Evolutionary conservation across 2,329 filamentous ascomycete genomes (phyloP).

Genomic region (Aureobasidium sp.): DNA sequence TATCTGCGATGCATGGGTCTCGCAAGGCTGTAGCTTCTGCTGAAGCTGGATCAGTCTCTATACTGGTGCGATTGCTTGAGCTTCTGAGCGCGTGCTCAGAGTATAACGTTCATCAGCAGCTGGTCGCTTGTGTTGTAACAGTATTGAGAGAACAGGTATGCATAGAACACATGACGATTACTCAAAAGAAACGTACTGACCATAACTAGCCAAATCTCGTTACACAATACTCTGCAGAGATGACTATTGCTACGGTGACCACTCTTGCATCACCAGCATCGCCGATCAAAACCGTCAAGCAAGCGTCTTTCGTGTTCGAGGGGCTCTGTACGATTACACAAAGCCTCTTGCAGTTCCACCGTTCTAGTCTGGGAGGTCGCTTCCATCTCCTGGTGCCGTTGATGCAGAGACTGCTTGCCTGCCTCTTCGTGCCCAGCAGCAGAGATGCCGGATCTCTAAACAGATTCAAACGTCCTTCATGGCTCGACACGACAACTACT

Average conservation of each 20-base stretch:
- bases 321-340: conserved; percentile 49
- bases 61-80: conserved; percentile 12
- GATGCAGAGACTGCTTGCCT: conserved; percentile 49
- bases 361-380: conserved; percentile 52
- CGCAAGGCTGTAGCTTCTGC: neutral
- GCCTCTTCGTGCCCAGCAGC: conserved; percentile 44
- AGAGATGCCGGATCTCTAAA: conserved; percentile 24
- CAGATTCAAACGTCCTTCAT: conserved; percentile 26
- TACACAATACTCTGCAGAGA: conserved; percentile 40
- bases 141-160: conserved; percentile 19
- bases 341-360: conserved; percentile 49
- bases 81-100: conserved; percentile 6
- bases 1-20: neutral
- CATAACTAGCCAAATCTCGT: conserved; percentile 31
- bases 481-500: conserved; percentile 24
- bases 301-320: conserved; percentile 41
- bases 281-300: conserved; percentile 24
- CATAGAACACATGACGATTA: neutral
- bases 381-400: conserved; percentile 52
- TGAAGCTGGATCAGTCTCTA: neutral
- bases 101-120: conserved; percentile 5
- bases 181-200: neutral
- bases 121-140: conserved; percentile 11
- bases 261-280: conserved; percentile 30
- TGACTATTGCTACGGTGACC: conserved; percentile 32